Conservation (phyloP, 2,329 filamentous ascomycete genomes). For the Tolypocladium tropicale region DNA sequence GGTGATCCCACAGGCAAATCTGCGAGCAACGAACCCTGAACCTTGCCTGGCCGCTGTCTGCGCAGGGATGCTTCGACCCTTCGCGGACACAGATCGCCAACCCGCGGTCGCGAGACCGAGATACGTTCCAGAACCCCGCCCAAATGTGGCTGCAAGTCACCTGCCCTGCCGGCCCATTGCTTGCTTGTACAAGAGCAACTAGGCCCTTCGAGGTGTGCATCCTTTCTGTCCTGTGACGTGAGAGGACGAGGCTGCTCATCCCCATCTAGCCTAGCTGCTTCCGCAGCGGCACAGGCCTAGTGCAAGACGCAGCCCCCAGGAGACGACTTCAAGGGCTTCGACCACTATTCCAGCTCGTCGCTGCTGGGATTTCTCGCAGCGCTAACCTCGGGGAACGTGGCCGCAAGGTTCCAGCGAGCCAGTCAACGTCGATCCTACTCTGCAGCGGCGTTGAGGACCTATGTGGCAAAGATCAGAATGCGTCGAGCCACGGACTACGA, state of each 20-base stretch:
- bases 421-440: background rate
- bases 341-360: background rate
- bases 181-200: background rate
- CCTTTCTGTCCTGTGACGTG: background rate
- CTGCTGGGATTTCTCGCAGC: background rate
- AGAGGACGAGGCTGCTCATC: background rate
- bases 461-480: background rate
- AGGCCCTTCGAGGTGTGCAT: background rate
- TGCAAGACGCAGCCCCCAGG: no score
- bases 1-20: background rate
- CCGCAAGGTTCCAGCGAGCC: background rate
- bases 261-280: background rate
- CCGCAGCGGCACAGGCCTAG: background rate
- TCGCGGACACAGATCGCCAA: background rate
- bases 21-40: background rate
- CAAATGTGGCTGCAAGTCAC: slow-evolving; percentile 8
- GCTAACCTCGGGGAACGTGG: no score
- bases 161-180: slow-evolving; percentile 1
- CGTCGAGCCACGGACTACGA: background rate
- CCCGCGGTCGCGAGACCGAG: slow-evolving; percentile 4
- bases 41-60: background rate
- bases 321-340: no score
- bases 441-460: background rate
- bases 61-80: background rate
- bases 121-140: slow-evolving; percentile 5